Conservation (phyloP, 805 yeast species). For the Kodamaea laetipori region DNA sequence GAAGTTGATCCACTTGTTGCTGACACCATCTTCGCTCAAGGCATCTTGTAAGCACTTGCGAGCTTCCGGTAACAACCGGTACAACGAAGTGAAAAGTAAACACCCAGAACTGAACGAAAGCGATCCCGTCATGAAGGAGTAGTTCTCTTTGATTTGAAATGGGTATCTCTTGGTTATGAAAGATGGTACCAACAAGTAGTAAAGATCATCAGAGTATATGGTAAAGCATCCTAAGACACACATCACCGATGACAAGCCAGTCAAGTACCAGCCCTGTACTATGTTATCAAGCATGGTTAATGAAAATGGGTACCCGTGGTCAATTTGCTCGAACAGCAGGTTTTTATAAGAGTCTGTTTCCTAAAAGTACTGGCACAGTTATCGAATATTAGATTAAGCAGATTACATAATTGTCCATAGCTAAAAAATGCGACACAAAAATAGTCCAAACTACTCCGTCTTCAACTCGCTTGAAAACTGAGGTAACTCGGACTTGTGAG, state of each 20-base stretch:
- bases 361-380: slow-evolving; percentile 3
- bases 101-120: slow-evolving; percentile 83
- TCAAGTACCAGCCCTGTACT: slow-evolving; percentile 64
- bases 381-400: neutral
- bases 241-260: slow-evolving; percentile 64
- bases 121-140: slow-evolving; percentile 69
- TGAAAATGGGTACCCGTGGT: neutral
- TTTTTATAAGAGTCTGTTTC: neutral
- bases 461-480: slow-evolving; percentile 25
- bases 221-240: slow-evolving; percentile 72
- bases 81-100: slow-evolving; percentile 74
- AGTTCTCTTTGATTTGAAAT: slow-evolving; percentile 60
- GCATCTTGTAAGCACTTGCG: neutral
- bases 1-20: slow-evolving; percentile 28
- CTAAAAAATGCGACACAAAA: no score
- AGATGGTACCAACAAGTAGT: slow-evolving; percentile 45
- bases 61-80: slow-evolving; percentile 74
- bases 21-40: slow-evolving; percentile 5
- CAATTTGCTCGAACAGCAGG: no score
- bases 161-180: slow-evolving; percentile 39
- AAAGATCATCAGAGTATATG: slow-evolving; percentile 62
- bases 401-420: no score
- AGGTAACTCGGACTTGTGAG: slow-evolving; percentile 33
- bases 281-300: slow-evolving; percentile 13
- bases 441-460: slow-evolving; percentile 12